Base-by-base conservation (phyloP, 164 flowering plant species). In the Vitis cinerea region DNA sequence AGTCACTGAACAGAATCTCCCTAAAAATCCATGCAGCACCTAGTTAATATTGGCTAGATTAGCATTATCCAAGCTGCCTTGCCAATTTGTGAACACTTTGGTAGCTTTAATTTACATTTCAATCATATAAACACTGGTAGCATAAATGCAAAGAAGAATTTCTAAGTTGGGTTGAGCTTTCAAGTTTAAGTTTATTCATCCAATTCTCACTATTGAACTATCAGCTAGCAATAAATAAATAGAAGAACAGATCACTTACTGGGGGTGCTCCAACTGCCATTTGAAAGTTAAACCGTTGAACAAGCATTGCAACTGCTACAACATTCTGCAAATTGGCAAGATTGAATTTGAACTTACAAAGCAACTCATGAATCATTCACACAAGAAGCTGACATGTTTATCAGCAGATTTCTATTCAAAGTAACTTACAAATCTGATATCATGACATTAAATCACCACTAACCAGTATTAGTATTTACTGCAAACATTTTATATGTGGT, bases 271-370 rank as follows among this genome's bases (percentile, higher is more conserved):
- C 97, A 73, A 83, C 70, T 10, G 98, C 98, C 80, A 91, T 78
- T 74, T 95, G 89, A 65, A 95, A 93, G 80, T 95, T 77, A 71
- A 91, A 93, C 72, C 89, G 73, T 61, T 85, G 90, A 51, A 85
- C 90, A 64, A 95, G 96, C 99, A 95, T 92, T 16, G 98, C 88
- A 50, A 87, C 82, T 67, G 98, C 97, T 55, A 91, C 96, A 16
- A 90, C 77, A 65, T 69, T 86, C 98, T 95, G 90, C 72, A 75
- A 68, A 70, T 14, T 16, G 27, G 27, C 62, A 74, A 16, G 52
- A 60, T 30, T 3, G 4, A 9, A 29, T 37, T 49, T 17, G 14
- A 2, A 31, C 5, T 13, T 27, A 19, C 7, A 1, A 51, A 19
- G 10, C 12, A 66, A 37, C 7, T 10, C 17, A 9, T 50, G 15